Conservation (phyloP, 345 rosid species). For the Ceriops decandra region DNA sequence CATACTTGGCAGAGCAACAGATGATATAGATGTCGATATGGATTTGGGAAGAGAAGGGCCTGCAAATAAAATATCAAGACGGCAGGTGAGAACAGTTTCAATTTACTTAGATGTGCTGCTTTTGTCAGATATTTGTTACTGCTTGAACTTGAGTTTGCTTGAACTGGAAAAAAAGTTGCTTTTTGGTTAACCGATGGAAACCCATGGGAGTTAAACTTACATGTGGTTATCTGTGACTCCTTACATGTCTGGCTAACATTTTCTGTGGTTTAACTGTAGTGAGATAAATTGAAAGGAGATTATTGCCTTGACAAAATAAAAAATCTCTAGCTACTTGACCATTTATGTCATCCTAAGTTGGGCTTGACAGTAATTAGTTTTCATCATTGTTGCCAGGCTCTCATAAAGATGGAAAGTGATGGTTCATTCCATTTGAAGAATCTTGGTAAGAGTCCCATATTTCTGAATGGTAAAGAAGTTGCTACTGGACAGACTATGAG, state of each 20-base stretch:
- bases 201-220: neutral
- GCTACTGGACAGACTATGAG: constrained; percentile 30
- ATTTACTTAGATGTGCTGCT: neutral
- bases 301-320: neutral
- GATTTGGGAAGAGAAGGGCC: constrained; percentile 31
- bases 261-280: too few relatives aligned
- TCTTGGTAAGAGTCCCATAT: constrained; percentile 54
- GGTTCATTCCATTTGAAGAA: constrained; percentile 64
- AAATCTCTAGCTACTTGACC: constrained; percentile 8
- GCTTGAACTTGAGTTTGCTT: neutral
- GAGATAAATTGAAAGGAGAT: neutral
- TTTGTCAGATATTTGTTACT: neutral
- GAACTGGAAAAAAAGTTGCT: neutral
- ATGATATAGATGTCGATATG: constrained; percentile 30
- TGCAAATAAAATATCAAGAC: constrained; percentile 33
- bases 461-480: constrained; percentile 55
- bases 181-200: neutral
- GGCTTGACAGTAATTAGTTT: constrained; percentile 9
- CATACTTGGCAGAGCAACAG: constrained; percentile 30
- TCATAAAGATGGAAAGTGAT: constrained; percentile 55
- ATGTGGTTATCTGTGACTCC: neutral
- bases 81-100: constrained; percentile 22
- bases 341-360: neutral
- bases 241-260: neutral
- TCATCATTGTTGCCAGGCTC: constrained; percentile 42